These are phyloP conservation scores for Kickxella alabastrina DNA, from an alignment of 192 early-diverging fungal species.

Conservation along the genomic window DNA sequence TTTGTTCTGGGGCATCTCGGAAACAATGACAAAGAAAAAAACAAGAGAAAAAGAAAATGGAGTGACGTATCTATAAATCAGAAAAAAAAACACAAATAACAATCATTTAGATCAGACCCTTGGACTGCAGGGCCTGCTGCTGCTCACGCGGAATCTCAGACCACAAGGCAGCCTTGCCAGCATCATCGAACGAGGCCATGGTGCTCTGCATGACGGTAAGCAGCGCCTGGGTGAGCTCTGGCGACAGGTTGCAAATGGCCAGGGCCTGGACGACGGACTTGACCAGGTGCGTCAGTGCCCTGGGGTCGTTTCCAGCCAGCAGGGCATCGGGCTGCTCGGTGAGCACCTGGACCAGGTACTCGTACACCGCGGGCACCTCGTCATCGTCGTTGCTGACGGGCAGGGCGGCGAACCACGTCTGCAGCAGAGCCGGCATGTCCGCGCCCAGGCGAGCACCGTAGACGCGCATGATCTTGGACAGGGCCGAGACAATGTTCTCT, in stretches of 20 bases:
- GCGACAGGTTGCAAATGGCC: constrained; percentile 22
- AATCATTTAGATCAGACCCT: constrained; percentile 20
- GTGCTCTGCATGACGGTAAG: constrained; percentile 21
- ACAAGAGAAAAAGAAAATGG: background rate
- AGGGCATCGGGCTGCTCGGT: constrained; percentile 40
- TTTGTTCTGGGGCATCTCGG: no score
- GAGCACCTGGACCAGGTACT: constrained; percentile 70
- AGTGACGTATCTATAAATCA: background rate
- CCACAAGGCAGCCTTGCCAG: constrained; percentile 32
- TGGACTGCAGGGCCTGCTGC: constrained; percentile 45
- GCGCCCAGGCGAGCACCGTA: constrained; percentile 53
- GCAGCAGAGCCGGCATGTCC: constrained; percentile 59
- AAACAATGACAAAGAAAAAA: no score
- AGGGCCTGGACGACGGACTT: constrained; percentile 31
- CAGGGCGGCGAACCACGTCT: constrained; percentile 73
- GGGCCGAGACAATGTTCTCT: constrained; percentile 89
- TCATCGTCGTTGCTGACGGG: constrained; percentile 88
- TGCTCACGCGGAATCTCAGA: constrained; percentile 38
- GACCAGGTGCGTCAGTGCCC: constrained; percentile 35
- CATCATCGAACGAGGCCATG: constrained; percentile 27
- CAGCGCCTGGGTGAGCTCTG: constrained; percentile 32
- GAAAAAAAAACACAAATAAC: background rate
- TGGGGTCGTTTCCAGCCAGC: constrained; percentile 17
- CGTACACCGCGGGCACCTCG: constrained; percentile 75
- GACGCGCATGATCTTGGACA: constrained; percentile 83